Conservation (phyloP, 2,329 filamentous ascomycete species). For the Venturia aucupariae region DNA sequence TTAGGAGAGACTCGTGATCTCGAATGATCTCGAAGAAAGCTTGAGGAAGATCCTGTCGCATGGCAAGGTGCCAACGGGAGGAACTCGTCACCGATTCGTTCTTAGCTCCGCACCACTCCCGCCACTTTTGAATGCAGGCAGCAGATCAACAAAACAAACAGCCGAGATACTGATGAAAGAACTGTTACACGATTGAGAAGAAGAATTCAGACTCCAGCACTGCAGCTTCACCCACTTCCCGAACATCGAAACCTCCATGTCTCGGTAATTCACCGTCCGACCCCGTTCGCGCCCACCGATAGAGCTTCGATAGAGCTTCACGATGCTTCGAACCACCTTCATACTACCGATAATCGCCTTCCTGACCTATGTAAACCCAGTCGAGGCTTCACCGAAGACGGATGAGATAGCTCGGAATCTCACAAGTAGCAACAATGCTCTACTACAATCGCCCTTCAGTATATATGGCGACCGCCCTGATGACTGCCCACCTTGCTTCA, state of each 20-base stretch:
- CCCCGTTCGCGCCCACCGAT: background rate
- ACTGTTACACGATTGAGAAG: background rate
- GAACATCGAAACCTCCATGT: constrained; percentile 1
- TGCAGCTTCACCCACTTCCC: background rate
- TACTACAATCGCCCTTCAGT: constrained; percentile 3
- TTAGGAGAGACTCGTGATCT: background rate
- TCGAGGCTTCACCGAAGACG: background rate
- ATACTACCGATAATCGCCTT: constrained; percentile 3
- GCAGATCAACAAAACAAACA: constrained; percentile 5
- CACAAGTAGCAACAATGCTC: background rate
- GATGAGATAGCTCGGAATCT: background rate
- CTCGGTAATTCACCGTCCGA: background rate
- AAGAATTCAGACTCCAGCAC: background rate
- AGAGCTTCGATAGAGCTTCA: background rate
- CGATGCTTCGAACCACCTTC: constrained; percentile 1
- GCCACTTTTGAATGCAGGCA: constrained; percentile 2
- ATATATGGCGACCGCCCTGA: constrained; percentile 64
- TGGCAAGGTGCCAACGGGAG: background rate
- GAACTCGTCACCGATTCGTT: background rate
- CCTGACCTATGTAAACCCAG: background rate
- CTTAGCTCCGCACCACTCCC: background rate
- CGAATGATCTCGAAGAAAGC: background rate
- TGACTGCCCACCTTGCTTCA: constrained; percentile 86
- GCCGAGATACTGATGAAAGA: background rate
- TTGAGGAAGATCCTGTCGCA: background rate